A percentile compares a stretch with the other conserved stretches of the same genome.
These are phyloP conservation scores for Phenoliferia sp. DNA, from an alignment of 1,284 basidiomycete genomes.

Conservation along the genomic window DNA sequence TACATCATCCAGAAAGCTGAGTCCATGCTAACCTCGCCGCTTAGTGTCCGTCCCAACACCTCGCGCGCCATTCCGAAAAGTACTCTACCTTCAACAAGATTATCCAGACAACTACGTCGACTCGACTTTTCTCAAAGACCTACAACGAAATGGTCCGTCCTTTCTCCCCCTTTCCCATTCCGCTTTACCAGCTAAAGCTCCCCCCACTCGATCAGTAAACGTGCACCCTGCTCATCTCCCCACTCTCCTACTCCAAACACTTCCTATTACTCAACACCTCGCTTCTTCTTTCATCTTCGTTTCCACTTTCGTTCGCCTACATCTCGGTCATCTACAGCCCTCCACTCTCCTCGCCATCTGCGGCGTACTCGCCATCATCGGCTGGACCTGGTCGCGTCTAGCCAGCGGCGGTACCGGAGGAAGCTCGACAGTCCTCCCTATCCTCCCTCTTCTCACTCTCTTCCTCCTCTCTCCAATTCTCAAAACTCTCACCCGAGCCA, in stretches of 20 bases:
- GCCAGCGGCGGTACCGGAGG: no score
- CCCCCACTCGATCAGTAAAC: no score
- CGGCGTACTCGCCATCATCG: slow-evolving; percentile 59
- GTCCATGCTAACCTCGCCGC: no score
- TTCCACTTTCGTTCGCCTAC: slow-evolving; percentile 68
- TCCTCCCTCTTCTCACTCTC: slow-evolving; percentile 80
- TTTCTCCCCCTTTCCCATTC: neutral
- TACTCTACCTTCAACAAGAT: slow-evolving; percentile 29
- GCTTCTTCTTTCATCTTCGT: slow-evolving; percentile 76
- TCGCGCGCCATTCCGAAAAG: slow-evolving; percentile 21
- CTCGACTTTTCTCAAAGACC: slow-evolving; percentile 29
- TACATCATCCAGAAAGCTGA: no score
- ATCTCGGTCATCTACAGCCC: slow-evolving; percentile 51
- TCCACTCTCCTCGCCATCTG: slow-evolving; percentile 15
- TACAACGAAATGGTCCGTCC: slow-evolving; percentile 37
- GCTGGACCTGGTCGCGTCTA: slow-evolving; percentile 55
- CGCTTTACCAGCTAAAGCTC: neutral
- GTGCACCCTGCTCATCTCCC: slow-evolving; percentile 68
- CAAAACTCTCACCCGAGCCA: slow-evolving; percentile 85
- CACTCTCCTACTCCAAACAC: slow-evolving; percentile 64
- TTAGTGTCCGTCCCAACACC: no score
- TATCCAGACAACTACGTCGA: slow-evolving; percentile 37
- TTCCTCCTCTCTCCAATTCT: slow-evolving; percentile 87
- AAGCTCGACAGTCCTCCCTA: slow-evolving; percentile 41
- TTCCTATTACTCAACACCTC: slow-evolving; percentile 79